These are phyloP conservation scores for Apium graveolens DNA, from an alignment of 129 eudicot species.

Conservation along the genomic window DNA sequence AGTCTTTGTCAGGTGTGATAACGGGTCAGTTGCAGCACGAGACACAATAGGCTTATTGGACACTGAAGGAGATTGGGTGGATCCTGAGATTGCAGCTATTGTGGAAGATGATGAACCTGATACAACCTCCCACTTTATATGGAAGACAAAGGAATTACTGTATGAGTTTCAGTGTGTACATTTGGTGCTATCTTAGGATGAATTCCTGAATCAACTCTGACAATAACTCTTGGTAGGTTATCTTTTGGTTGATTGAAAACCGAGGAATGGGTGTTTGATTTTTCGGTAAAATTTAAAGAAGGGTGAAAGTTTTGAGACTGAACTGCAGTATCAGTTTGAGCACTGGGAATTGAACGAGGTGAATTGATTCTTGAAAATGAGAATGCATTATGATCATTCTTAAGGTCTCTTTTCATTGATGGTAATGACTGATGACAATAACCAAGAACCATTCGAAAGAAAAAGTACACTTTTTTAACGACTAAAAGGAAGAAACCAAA, in stretches of 20 bases:
- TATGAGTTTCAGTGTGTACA: not conserved
- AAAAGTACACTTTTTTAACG: not conserved
- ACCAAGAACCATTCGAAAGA: not conserved
- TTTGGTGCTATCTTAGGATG: not conserved
- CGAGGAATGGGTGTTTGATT: not conserved
- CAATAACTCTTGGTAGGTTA: not conserved
- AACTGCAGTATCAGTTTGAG: not conserved
- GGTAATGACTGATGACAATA: not conserved
- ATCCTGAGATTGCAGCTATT: not conserved
- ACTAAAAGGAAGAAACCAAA: not conserved
- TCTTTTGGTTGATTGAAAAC: not conserved
- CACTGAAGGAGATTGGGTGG: conserved; percentile 7
- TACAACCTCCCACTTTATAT: not conserved
- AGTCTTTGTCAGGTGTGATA: not conserved
- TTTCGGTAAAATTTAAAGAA: not conserved
- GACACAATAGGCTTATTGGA: conserved; percentile 17
- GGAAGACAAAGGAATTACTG: not conserved
- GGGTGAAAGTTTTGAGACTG: not conserved
- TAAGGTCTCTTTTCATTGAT: not conserved
- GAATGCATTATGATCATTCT: not conserved
- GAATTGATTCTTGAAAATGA: not conserved
- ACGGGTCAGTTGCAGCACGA: conserved; percentile 7
- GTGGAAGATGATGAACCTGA: not conserved
- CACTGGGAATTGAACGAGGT: not conserved
- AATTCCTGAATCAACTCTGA: not conserved